Conservation (phyloP, 805 yeast genomes). For the Cyberlindnera meyerae region DNA sequence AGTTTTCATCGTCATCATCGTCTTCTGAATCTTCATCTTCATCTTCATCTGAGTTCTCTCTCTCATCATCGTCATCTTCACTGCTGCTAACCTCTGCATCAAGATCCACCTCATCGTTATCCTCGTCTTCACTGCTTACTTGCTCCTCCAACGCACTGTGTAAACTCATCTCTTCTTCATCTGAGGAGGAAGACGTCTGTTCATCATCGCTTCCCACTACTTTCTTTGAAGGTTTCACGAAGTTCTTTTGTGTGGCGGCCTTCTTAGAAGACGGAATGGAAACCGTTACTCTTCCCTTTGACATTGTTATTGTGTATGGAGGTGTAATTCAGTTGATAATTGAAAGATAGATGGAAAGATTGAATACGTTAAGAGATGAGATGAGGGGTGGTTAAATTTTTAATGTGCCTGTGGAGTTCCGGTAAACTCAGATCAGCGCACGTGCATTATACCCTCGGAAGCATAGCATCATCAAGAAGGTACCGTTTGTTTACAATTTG, state of each 20-base stretch:
- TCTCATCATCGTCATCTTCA: conserved; percentile 7
- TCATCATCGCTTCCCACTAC: too few species aligned
- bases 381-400: too few species aligned
- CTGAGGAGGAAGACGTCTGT: background rate
- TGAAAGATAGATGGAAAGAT: too few species aligned
- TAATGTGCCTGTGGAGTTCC: too few species aligned
- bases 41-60: conserved; percentile 12
- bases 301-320: conserved; percentile 14
- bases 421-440: too few species aligned
- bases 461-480: too few species aligned
- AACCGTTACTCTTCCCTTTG: conserved; percentile 20
- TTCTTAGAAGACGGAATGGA: conserved; percentile 13
- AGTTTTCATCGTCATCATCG: conserved; percentile 33
- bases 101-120: conserved; percentile 11
- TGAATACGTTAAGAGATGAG: too few species aligned
- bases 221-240: too few species aligned
- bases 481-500: conserved; percentile 1
- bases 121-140: conserved; percentile 6
- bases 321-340: too few species aligned
- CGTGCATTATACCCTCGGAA: too few species aligned
- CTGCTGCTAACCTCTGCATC: conserved; percentile 14
- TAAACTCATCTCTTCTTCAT: background rate
- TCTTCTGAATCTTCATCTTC: conserved; percentile 18
- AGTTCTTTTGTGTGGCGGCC: too few species aligned
- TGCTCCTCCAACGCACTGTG: conserved; percentile 1